Conservation (phyloP, 352 stramenopile species). For the Pythium sp. region DNA sequence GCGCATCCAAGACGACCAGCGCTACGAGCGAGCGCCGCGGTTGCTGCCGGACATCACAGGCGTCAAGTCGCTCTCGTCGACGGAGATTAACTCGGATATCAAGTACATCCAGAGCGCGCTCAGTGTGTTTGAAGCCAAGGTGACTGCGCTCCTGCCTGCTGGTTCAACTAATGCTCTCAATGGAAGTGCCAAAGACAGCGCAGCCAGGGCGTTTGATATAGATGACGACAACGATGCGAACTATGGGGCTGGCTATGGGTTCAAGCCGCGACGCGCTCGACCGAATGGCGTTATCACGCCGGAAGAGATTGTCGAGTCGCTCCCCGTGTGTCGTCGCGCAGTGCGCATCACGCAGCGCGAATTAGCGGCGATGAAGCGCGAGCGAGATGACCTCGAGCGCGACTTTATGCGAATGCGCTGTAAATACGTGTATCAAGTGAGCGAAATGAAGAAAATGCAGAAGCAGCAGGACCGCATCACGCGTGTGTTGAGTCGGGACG, state of each 20-base stretch:
- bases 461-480: slow-evolving; percentile 70
- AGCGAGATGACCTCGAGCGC: slow-evolving; percentile 76
- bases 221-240: slow-evolving; percentile 1
- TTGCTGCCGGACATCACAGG: slow-evolving; percentile 58
- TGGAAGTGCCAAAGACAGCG: slow-evolving; percentile 3
- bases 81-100: slow-evolving; percentile 55
- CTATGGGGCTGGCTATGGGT: background rate
- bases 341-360: slow-evolving; percentile 78
- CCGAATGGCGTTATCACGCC: slow-evolving; percentile 51
- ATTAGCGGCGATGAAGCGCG: slow-evolving; percentile 57
- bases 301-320: slow-evolving; percentile 71
- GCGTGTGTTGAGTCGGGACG: slow-evolving; percentile 35
- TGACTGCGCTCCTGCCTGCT: slow-evolving; percentile 21
- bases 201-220: background rate
- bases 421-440: slow-evolving; percentile 61
- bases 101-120: slow-evolving; percentile 55
- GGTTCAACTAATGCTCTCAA: slow-evolving; percentile 1
- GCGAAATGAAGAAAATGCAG: slow-evolving; percentile 66
- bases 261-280: slow-evolving; percentile 19
- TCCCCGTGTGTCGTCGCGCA: slow-evolving; percentile 59
- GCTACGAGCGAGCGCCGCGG: slow-evolving; percentile 46
- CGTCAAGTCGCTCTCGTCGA: slow-evolving; percentile 43
- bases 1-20: slow-evolving; percentile 28
- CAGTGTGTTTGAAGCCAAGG: slow-evolving; percentile 36
- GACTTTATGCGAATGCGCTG: slow-evolving; percentile 65